Conservation (phyloP, 805 yeast species). For the Priceomyces fermenticarens region DNA sequence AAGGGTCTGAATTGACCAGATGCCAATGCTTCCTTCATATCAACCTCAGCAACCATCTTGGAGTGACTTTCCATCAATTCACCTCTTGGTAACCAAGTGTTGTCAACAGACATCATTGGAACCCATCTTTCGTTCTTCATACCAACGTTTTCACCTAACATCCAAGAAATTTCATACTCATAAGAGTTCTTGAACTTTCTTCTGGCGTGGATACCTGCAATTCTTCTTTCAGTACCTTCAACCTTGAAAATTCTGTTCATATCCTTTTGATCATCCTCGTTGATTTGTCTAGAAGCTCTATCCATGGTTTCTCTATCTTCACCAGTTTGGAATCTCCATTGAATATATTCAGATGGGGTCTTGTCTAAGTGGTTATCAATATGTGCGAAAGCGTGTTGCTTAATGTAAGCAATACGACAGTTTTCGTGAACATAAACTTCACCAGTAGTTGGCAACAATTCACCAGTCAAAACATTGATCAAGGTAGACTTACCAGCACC, state of each 20-base stretch:
- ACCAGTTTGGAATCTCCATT: slow-evolving; percentile 99
- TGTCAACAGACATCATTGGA: slow-evolving; percentile 99
- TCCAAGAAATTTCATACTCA: slow-evolving; percentile 98
- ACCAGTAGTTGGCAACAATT: slow-evolving; percentile 96
- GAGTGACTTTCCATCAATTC: slow-evolving; percentile 83
- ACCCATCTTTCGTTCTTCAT: slow-evolving; percentile 99
- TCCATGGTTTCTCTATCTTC: slow-evolving; percentile 99
- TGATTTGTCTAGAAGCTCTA: slow-evolving; percentile 98
- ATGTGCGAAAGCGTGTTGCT: slow-evolving; percentile 99
- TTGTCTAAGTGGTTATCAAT: slow-evolving; percentile 97
- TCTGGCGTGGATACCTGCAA: slow-evolving; percentile 90
- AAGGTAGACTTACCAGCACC: slow-evolving; percentile 99
- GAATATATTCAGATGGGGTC: slow-evolving; percentile 99
- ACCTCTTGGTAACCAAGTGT: slow-evolving; percentile 99
- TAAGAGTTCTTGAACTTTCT: slow-evolving; percentile 99
- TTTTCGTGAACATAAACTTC: slow-evolving; percentile 99
- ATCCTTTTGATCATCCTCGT: slow-evolving; percentile 94
- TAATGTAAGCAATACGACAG: slow-evolving; percentile 99
- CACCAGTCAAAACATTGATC: slow-evolving; percentile 99
- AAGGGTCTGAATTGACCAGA: slow-evolving; percentile 99
- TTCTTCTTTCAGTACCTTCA: slow-evolving; percentile 98
- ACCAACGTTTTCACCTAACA: slow-evolving; percentile 97
- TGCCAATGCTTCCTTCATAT: slow-evolving; percentile 99
- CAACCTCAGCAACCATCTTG: slow-evolving; percentile 99
- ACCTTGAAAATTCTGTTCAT: slow-evolving; percentile 99